Base-by-base conservation (phyloP, 2,329 filamentous ascomycete species). In the Capronia epimyces region DNA sequence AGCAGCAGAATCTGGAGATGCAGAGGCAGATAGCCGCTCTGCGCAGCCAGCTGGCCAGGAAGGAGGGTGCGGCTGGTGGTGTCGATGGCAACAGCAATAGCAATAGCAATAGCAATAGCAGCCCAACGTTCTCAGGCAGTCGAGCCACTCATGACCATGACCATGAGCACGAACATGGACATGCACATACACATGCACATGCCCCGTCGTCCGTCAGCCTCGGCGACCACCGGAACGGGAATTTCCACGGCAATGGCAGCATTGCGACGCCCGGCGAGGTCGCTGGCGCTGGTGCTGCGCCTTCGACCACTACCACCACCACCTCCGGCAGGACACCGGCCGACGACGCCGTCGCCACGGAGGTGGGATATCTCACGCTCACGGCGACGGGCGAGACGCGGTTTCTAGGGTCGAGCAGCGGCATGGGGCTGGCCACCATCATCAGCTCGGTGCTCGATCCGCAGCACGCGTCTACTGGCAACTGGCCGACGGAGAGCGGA, bases 371-470 rank as follows among this genome's bases (percentile, higher is more conserved):
- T 47, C 61, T 73, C 16, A 71, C 69, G 4, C 63, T 69, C 12
- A 71, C 64, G 27, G 71, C 70, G 2, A 70, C 68, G 6, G 71
- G 71, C 0, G 70, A 71, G 3, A 63, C 65, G 66, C 47, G 70
- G 15, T 74, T 71, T 46, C 60, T 74, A 10, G 71, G 71, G 4
- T 71, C 48, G 3, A 41, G 18, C 5, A 50, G 48, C 25, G 48
- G 48, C 64, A 12, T 74, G 5, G 59, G 73, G 0, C 70, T 74
- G 24, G 72, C 72, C 1, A 70, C 69, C 52, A 56, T 74, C 62
- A 73, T 3, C 66, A 66, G 25, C 61, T 65, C 4, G 37, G 18
- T 36, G 16, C 12, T 27, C 32, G 43, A 25, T 15, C 10, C 45
- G 40, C 18, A 40, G 31, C 21, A 20, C 7, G 5, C 43, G 22